Base-by-base conservation (phyloP, 163 green algal genomes). In the Scenedesmus sp. region DNA sequence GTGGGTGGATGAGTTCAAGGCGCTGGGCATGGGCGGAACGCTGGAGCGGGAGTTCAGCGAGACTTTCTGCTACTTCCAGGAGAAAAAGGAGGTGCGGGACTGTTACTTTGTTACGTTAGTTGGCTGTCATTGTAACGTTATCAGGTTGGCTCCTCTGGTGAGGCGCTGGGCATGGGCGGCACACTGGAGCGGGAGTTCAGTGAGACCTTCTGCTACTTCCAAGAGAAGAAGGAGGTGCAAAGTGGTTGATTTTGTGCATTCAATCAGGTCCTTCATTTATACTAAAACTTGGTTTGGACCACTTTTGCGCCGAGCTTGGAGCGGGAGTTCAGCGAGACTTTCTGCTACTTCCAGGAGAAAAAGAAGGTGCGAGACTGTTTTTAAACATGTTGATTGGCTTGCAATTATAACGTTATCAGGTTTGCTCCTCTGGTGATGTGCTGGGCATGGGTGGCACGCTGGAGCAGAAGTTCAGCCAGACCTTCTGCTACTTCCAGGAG, bases 1-100 rank as follows among this genome's bases (percentile, higher is more conserved):
- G 23, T 99, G 98, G 98, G 93, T 96, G 34, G 98, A 99, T 89
- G 98, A 99, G 93, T 99, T 99, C 73, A 60, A 96, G 84, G 95
- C 95, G 34, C 91, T 99, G 74, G 97, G 97, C 1, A 87, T 99
- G 57, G 90, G 93, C 34, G 82, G 98, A 91, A 96, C 95, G 0
- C 90, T 99, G 20, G 96, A 99, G 81, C 88, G 91, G 59, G 92
- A 91, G 1, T 99, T 96, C 94, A 87, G 96, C 2, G 95, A 98
- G 81, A 96, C 97, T 0, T 70, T 96, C 13, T 99, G 97, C 94
- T 99, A 97, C 90, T 99, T 99, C 95, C 95, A 95, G 13, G 95
- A 97, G 91, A 94, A 92, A 64, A 90, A 96, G 54, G 85, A 96
- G 92, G 95, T 97, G 79, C 23, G 93, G 64, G 10, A 73, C 9